These are phyloP conservation scores for Monosporozyma yasuniensis DNA, from an alignment of 805 yeast genomes.

Conservation along the genomic window DNA sequence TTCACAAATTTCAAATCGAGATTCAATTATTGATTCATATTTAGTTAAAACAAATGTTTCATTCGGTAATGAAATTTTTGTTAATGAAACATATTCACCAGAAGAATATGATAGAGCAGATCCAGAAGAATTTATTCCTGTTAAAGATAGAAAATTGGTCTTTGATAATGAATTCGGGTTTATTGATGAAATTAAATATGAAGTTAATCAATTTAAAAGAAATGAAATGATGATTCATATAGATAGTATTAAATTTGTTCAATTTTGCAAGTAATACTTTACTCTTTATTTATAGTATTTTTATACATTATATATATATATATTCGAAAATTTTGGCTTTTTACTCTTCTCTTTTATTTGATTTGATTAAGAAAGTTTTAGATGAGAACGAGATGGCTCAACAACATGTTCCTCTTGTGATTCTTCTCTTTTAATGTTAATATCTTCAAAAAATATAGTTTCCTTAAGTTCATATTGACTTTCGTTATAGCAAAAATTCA, in stretches of 20 bases:
- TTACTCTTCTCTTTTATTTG: too few species aligned
- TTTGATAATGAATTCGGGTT: conserved; percentile 11
- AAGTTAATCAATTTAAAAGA: conserved; percentile 56
- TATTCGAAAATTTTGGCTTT: too few species aligned
- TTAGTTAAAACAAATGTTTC: conserved; percentile 11
- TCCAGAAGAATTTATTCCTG: conserved; percentile 4
- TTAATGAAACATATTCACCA: conserved; percentile 24
- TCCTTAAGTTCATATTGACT: too few species aligned
- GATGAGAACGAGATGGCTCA: too few species aligned
- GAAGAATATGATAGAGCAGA: conserved; percentile 24
- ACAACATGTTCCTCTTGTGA: too few species aligned
- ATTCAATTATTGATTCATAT: conserved; percentile 1
- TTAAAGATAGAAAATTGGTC: neutral
- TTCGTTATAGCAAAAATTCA: too few species aligned
- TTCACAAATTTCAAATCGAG: neutral
- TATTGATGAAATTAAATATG: conserved; percentile 41
- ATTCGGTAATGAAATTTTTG: conserved; percentile 22
- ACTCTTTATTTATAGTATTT: neutral
- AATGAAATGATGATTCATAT: conserved; percentile 64
- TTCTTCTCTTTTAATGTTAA: too few species aligned
- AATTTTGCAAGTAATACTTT: conserved; percentile 36
- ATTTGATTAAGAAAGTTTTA: too few species aligned
- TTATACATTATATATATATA: too few species aligned
- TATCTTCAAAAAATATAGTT: too few species aligned
- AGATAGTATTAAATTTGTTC: conserved; percentile 52